Evolutionary conservation across 306 rosid species (phyloP), one percentile per base, ranked within the genome.

Genomic region (Cercis canadensis): DNA sequence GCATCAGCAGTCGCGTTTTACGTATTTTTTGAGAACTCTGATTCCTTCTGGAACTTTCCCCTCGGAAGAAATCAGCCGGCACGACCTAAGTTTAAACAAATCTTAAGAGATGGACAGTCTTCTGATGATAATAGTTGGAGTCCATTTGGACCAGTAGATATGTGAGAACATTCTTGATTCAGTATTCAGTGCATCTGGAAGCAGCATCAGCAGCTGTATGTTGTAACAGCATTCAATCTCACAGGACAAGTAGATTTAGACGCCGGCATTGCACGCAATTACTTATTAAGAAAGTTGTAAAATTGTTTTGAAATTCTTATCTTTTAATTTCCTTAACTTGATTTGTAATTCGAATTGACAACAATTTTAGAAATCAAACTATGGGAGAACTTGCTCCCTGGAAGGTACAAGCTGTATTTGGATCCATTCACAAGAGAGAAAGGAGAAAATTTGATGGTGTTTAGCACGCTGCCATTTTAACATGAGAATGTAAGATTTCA

Each of bases 11-110:
- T 89, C 17, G 82, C 78, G 4, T 94, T 94, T 57, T 94, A 94
- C 84, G 74, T 89, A 44, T 91, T 94, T 84, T 89, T 89, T 13
- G 83, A 91, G 87, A 89, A 90, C 76, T 90, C 98, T 0, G 97
- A 94, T 75, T 81, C 94, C 5, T 94, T 94, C 78, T 94, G 99
- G 99, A 80, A 88, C 40, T 86, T 94, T 59, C 99, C 99, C 0
- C 65, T 80, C 43, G 86, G 86, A 43, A 88, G 62, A 79, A 62
- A 87, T 53, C 98, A 90, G 49, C 81, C 92, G 15, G 84, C 84
- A 41, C 81, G 80, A 40, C 90, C 92, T 0, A 75, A 75, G 72
- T 65, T 87, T 10, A 83, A 77, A n/a, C 73, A 91, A 8, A 37
- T 85, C 49, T 24, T 63, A 2, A 67, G 58, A 61, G 92, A 88